Evolutionary conservation across 768 basidiomycete species (phyloP), one percentile per base, ranked within the genome.

Genomic region (Grammothele lineata): DNA sequence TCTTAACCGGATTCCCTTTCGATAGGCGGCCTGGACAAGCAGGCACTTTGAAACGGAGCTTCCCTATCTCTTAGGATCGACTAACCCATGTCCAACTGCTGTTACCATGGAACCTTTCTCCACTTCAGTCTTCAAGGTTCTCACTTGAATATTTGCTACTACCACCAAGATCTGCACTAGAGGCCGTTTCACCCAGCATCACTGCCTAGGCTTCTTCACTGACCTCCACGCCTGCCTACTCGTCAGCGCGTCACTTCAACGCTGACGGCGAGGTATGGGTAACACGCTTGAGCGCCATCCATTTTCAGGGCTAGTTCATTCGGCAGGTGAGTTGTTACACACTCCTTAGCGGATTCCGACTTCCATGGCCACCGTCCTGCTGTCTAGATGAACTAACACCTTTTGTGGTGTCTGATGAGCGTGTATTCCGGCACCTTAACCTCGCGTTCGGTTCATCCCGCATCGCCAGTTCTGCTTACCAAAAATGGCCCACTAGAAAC

Each of bases 261-360:
- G 70, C 77, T 75, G 75, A 82, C 76, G 80, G 83, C 72, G 80
- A 81, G 79, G 83, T 85, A 79, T 85, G 80, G 84, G 84, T 83
- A 80, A 77, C 76, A 83, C 78, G 76, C 81, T 85, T 83, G 76
- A 86, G 83, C 82, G 82, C 84, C 83, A 85, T 85, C 84, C 82
- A 85, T 85, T 85, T 85, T 85, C 80, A 85, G 81, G 83, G 83
- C 83, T 83, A 85, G 83, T 85, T 84, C 78, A 82, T 87, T 87
- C 81, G 80, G 83, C 83, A 84, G 83, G 82, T 85, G 81, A 85
- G 82, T 85, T 83, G 81, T 83, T 83, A 83, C 81, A 84, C 81
- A 84, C 80, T 83, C 81, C 82, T 83, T 83, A 83, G 82, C 79
- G 79, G 83, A 69, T 84, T 83, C 78, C 76, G 79, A 84, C 83